phyloP scores from a whole-genome alignment of 306 rosid genomes.

The Pueraria montana region DNA sequence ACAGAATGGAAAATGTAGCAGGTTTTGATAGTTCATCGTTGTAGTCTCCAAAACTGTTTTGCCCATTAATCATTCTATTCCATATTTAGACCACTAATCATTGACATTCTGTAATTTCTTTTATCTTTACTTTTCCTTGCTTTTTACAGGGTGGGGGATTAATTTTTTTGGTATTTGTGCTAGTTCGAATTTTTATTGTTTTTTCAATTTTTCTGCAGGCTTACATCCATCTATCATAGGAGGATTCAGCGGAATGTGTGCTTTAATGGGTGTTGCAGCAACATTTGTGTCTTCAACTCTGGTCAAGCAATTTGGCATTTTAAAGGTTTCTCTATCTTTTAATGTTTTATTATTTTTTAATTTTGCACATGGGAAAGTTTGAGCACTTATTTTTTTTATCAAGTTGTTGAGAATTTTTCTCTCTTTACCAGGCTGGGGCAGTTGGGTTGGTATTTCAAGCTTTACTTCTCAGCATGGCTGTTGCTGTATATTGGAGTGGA shows the following conservation, averaged over 20 bases:
- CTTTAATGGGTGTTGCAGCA: conserved; percentile 97
- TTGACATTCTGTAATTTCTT: background rate
- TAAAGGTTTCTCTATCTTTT: conserved; percentile 67
- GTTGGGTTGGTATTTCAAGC: conserved; percentile 93
- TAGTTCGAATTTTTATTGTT: background rate
- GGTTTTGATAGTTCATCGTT: conserved; percentile 26
- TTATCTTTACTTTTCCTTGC: conserved; percentile 1
- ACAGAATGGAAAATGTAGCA: conserved; percentile 25
- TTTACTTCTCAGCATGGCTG: conserved; percentile 87
- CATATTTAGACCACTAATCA: conserved; percentile 29
- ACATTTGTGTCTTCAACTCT: conserved; percentile 90
- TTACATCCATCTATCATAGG: conserved; percentile 89
- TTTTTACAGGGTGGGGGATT: background rate
- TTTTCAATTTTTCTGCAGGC: conserved; percentile 61
- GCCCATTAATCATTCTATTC: background rate
- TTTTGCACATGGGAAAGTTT: background rate
- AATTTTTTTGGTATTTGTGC: conserved; percentile 11
- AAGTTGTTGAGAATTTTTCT: conserved; percentile 6
- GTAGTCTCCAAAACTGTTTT: conserved; percentile 9
- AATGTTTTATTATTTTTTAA: background rate
- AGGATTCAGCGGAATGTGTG: conserved; percentile 91
- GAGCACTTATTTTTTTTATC: conserved; percentile 20
- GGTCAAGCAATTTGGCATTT: conserved; percentile 81
- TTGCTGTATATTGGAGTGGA: conserved; percentile 86
- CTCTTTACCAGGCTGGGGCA: conserved; percentile 86